Percentiles rank a stretch among this genome's conserved stretches.
phyloP scores from a whole-genome alignment of 768 basidiomycete genomes.

The Termitomyces bulborhizus region DNA sequence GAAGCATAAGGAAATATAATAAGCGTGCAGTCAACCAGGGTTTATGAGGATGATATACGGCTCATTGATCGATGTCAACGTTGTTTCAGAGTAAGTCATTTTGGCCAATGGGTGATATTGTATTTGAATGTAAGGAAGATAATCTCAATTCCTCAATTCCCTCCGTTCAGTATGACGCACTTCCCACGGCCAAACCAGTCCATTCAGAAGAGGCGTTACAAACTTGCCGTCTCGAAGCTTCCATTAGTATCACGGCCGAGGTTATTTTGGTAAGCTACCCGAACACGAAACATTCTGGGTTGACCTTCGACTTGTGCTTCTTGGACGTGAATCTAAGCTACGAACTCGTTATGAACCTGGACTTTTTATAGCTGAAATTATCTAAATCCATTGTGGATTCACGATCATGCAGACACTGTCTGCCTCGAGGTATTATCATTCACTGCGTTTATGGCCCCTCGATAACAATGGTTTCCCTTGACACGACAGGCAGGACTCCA shows the following conservation, averaged over 20 bases:
- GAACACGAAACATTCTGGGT: background rate
- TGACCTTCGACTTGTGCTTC: background rate
- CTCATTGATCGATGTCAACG: too few relatives aligned
- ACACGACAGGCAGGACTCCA: background rate
- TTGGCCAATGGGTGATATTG: too few relatives aligned
- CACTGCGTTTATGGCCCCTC: background rate
- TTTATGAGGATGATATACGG: too few relatives aligned
- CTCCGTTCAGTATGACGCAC: too few relatives aligned
- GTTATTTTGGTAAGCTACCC: background rate
- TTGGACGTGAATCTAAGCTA: background rate
- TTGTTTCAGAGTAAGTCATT: too few relatives aligned
- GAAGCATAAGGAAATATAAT: too few relatives aligned
- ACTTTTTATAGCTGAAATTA: background rate
- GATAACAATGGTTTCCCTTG: background rate
- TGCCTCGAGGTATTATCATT: background rate
- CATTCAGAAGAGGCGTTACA: background rate
- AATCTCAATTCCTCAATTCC: too few relatives aligned
- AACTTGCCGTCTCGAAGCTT: background rate
- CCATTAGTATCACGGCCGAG: background rate
- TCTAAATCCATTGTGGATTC: background rate
- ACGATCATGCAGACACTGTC: background rate
- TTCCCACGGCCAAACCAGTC: too few relatives aligned
- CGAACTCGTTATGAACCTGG: constrained; percentile 1
- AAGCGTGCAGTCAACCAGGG: too few relatives aligned
- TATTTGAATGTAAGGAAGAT: too few relatives aligned